Base-by-base conservation (phyloP, 2,329 filamentous ascomycete genomes). In the Didymellaceae sp. region DNA sequence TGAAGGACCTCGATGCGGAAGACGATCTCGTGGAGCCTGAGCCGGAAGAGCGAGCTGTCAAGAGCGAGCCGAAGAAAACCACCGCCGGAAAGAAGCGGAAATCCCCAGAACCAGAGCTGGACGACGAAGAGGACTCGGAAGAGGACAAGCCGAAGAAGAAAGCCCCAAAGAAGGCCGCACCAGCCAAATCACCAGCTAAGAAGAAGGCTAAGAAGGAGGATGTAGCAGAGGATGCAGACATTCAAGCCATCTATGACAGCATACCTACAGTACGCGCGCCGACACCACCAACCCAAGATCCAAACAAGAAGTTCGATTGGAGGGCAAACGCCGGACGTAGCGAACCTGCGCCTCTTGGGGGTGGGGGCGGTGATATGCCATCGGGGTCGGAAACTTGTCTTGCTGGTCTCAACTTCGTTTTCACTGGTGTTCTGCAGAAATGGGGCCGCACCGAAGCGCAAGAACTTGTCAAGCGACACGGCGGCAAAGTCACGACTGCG, bases 321-420 rank as follows among this genome's bases (percentile, higher is more conserved):
- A 84, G 83, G 59, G 73, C 73, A 18, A 79, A 78, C 47, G 71
- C 73, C 46, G 84, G 82, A 13, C 84, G 79, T 50, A 87, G 83
- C 69, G 77, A 84, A 13, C 82, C 84, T 2, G 83, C 90, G 14
- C 83, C 84, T 6, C 82, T 82, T 39, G 79, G 83, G 17, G 86
- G 85, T 9, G 77, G 81, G 8, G 84, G 62, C 2, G 44, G 80
- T 22, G 90, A 96, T 13, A 77, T 97, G 40, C 94, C 94, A 0
- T 82, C 84, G 16, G 94, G 94, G 6, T 86, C 86, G 43, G 90
- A 94, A 9, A 95, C 97, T 62, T 99, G 94, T 68, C 82, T 99
- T 47, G 86, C 87, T 45, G 94, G 95, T 0, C 80, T 97, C 46
- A 89, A 86, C 0, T 99, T 99, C 67, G 94, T 99, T 21, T 99